Conservation (phyloP, 2,329 filamentous ascomycete species). For the Trichoderma pleuroti region DNA sequence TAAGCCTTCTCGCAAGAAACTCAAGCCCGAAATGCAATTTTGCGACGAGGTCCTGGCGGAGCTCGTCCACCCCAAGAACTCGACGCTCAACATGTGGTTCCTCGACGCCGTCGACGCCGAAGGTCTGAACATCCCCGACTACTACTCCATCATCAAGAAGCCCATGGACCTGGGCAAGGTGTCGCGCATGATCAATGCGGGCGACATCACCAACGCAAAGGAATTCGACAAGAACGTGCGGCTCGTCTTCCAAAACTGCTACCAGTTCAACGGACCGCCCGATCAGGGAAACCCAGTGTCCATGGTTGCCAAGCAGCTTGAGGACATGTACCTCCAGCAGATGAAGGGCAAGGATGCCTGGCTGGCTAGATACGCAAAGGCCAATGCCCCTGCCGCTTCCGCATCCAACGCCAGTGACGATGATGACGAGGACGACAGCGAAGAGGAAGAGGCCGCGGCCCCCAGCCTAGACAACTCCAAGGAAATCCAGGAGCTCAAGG, state of each 20-base stretch:
- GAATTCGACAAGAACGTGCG: slow-evolving; percentile 83
- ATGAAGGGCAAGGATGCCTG: slow-evolving; percentile 79
- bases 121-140: slow-evolving; percentile 86
- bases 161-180: slow-evolving; percentile 95
- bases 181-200: slow-evolving; percentile 67
- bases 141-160: slow-evolving; percentile 91
- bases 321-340: slow-evolving; percentile 70
- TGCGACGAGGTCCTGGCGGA: slow-evolving; percentile 79
- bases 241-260: slow-evolving; percentile 85
- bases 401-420: slow-evolving; percentile 67
- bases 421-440: slow-evolving; percentile 68
- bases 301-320: slow-evolving; percentile 65
- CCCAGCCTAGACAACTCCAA: slow-evolving; percentile 41
- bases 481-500: slow-evolving; percentile 50
- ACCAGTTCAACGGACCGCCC: slow-evolving; percentile 72
- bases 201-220: slow-evolving; percentile 75
- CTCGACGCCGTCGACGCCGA: slow-evolving; percentile 85
- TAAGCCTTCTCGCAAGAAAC: slow-evolving; percentile 78
- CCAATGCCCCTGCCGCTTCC: slow-evolving; percentile 50
- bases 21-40: slow-evolving; percentile 84
- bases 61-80: slow-evolving; percentile 70
- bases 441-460: slow-evolving; percentile 45
- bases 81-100: slow-evolving; percentile 68
- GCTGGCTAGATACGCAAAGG: slow-evolving; percentile 68
- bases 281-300: slow-evolving; percentile 66